Conservation (phyloP, 345 rosid genomes). For the Gossypium sturtianum region DNA sequence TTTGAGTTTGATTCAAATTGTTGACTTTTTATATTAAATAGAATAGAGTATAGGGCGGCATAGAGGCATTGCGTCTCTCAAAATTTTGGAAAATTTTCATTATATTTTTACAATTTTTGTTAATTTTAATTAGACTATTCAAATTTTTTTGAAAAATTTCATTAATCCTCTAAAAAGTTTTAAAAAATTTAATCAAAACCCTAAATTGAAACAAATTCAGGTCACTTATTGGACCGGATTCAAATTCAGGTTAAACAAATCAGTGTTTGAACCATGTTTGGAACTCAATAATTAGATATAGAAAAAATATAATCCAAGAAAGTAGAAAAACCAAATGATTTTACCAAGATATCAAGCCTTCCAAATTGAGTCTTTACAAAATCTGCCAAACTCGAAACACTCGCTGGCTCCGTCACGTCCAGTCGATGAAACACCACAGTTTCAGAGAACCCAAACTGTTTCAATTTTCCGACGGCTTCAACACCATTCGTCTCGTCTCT, state of each 20-base stretch:
- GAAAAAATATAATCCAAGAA: not conserved
- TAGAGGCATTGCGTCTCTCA: no score
- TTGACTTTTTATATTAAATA: no score
- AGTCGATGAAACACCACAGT: slow-evolving; percentile 32
- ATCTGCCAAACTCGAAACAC: slow-evolving; percentile 23
- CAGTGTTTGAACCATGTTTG: no score
- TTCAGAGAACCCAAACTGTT: slow-evolving; percentile 5
- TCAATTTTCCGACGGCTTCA: slow-evolving; percentile 27
- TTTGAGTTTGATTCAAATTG: no score
- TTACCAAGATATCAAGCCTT: slow-evolving; percentile 39
- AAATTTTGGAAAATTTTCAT: no score
- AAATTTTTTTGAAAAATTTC: no score
- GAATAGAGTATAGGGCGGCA: rapidly evolving
- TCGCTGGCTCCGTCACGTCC: slow-evolving; percentile 29
- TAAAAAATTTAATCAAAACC: no score
- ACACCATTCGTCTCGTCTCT: slow-evolving; percentile 30
- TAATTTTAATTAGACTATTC: no score
- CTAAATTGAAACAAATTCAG: no score
- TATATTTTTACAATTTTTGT: no score
- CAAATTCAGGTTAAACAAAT: not conserved
- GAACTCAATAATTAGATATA: not conserved
- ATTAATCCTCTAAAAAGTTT: no score
- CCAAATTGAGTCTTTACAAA: slow-evolving; percentile 28
- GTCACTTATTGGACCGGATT: not conserved
- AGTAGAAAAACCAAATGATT: not conserved